Conservation (phyloP, 2,329 filamentous ascomycete genomes). For the Lecanoromycetidae sp. region DNA sequence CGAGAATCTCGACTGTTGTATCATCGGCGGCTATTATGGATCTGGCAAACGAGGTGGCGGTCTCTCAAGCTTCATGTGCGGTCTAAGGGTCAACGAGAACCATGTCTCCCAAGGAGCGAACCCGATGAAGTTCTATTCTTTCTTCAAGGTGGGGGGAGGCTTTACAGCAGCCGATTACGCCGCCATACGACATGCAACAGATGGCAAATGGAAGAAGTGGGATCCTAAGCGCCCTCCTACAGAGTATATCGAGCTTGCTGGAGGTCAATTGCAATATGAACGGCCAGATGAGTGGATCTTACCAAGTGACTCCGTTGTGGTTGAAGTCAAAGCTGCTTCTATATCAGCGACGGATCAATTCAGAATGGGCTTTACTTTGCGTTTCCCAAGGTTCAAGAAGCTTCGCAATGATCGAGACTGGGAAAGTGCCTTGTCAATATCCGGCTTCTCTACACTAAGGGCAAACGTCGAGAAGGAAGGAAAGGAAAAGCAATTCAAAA, state of each 20-base stretch:
- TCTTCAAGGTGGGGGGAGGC: constrained; percentile 95
- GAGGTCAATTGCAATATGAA: constrained; percentile 63
- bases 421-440: constrained; percentile 63
- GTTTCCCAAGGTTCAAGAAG: constrained; percentile 80
- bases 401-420: constrained; percentile 75
- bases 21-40: constrained; percentile 89
- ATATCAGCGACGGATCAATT: constrained; percentile 67
- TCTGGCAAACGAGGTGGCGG: constrained; percentile 71
- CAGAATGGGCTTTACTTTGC: constrained; percentile 61
- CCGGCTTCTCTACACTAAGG: constrained; percentile 65
- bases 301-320: constrained; percentile 72
- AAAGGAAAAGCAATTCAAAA: constrained; percentile 61
- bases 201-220: constrained; percentile 87
- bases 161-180: constrained; percentile 77
- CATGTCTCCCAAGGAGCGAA: constrained; percentile 44
- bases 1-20: constrained; percentile 76
- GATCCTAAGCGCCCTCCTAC: constrained; percentile 63
- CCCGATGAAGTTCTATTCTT: constrained; percentile 74
- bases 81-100: constrained; percentile 61
- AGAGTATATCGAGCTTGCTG: constrained; percentile 68
- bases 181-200: constrained; percentile 67
- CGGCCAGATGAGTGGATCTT: constrained; percentile 87
- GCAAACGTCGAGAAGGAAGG: constrained; percentile 56
- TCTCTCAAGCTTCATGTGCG: constrained; percentile 82
- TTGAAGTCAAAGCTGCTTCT: constrained; percentile 79